Evolutionary conservation across 108 stramenopile species (phyloP).

Genomic region (Stephanodiscus minutulus): DNA sequence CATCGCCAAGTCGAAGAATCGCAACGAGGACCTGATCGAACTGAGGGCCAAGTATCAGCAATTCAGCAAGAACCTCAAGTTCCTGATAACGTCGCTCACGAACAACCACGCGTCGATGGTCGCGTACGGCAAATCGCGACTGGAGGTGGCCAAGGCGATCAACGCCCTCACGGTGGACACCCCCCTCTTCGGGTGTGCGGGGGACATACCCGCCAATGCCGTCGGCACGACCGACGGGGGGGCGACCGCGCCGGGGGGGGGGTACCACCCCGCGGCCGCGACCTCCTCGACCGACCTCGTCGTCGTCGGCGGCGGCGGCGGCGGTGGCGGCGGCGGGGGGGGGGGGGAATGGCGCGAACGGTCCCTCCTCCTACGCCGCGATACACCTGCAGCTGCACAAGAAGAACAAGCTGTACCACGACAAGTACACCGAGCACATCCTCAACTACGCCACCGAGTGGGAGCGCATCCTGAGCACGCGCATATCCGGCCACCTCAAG

Average conservation of each 20-base stretch:
- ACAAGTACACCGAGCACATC: slow-evolving; percentile 74
- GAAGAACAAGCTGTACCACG: slow-evolving; percentile 57
- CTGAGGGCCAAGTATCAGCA: slow-evolving; percentile 24
- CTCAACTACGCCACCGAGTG: slow-evolving; percentile 77
- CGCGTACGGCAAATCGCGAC: slow-evolving; percentile 21
- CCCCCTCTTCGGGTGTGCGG: slow-evolving; percentile 33
- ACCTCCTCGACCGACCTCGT: slow-evolving; percentile 1
- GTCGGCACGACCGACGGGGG: slow-evolving; percentile 25
- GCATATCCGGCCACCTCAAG: slow-evolving; percentile 56
- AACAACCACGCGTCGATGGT: slow-evolving; percentile 41
- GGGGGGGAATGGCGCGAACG: no score
- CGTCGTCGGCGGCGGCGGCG: neutral
- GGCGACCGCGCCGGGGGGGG: no score
- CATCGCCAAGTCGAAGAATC: slow-evolving; percentile 46
- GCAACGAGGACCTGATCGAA: slow-evolving; percentile 28
- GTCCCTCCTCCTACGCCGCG: slow-evolving; percentile 37
- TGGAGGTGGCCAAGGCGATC: slow-evolving; percentile 50
- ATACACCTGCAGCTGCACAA: slow-evolving; percentile 44
- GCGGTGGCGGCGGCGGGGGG: no score
- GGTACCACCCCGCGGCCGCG: neutral
- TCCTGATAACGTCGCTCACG: slow-evolving; percentile 34
- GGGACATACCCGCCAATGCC: slow-evolving; percentile 30
- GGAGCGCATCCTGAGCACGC: slow-evolving; percentile 71
- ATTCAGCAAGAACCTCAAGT: slow-evolving; percentile 43
- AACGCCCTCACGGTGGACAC: slow-evolving; percentile 41